Conservation (phyloP, 2,329 filamentous ascomycete species). For the Knufia petricola region DNA sequence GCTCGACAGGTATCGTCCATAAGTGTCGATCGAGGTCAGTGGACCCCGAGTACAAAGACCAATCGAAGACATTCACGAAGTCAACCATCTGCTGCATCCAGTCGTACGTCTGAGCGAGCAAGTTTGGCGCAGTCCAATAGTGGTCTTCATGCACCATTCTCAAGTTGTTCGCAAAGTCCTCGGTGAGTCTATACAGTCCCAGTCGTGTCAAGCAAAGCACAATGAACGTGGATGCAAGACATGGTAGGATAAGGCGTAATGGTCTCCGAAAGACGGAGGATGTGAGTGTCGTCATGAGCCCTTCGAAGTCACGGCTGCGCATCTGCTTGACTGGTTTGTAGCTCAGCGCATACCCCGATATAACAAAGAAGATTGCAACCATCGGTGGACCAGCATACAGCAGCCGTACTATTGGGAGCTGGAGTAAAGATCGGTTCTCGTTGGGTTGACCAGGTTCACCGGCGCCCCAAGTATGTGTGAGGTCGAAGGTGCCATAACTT, state of each 20-base stretch:
- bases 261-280: conserved; percentile 37
- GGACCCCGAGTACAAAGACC: conserved; percentile 18
- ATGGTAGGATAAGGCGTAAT: conserved; percentile 36
- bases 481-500: conserved; percentile 19
- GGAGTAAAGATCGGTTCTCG: conserved; percentile 12
- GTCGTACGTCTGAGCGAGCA: conserved; percentile 15
- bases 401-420: conserved; percentile 17
- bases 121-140: conserved; percentile 10
- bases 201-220: conserved; percentile 22
- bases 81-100: conserved; percentile 19
- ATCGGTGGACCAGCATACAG: conserved; percentile 21
- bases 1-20: conserved; percentile 10
- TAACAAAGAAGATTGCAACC: conserved; percentile 46
- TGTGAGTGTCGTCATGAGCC: conserved; percentile 25
- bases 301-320: conserved; percentile 8
- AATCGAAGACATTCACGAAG: conserved; percentile 20
- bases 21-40: conserved; percentile 14
- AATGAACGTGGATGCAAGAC: conserved; percentile 31
- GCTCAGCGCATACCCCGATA: conserved; percentile 49
- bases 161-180: conserved; percentile 18
- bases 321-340: conserved; percentile 39
- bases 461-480: conserved; percentile 17
- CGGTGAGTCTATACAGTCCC: conserved; percentile 17
- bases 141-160: conserved; percentile 16
- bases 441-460: conserved; percentile 2